phyloP scores from a whole-genome alignment of 2,329 filamentous ascomycete species.

The Phyllosticta citribraziliensis region DNA sequence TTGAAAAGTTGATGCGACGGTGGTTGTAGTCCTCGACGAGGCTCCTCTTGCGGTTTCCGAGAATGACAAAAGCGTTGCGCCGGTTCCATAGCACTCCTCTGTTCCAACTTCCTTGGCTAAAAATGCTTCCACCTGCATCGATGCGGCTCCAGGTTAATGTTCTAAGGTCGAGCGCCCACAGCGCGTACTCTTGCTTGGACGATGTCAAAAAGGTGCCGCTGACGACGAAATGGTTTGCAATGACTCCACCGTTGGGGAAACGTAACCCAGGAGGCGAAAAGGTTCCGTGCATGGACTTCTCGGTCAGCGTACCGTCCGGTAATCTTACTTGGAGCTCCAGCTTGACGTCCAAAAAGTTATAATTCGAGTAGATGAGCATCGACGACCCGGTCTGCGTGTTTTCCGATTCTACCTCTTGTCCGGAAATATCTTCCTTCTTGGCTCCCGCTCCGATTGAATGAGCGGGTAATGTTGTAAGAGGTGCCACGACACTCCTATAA shows the following conservation, averaged over 20 bases:
- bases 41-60: slow-evolving; percentile 87
- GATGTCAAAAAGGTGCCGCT: slow-evolving; percentile 96
- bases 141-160: slow-evolving; percentile 91
- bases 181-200: slow-evolving; percentile 93
- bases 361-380: slow-evolving; percentile 98
- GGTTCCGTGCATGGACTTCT: slow-evolving; percentile 78
- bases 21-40: slow-evolving; percentile 98
- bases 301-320: slow-evolving; percentile 71
- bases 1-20: slow-evolving; percentile 91
- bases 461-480: slow-evolving; percentile 58
- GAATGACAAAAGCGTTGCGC: slow-evolving; percentile 87
- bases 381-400: slow-evolving; percentile 36
- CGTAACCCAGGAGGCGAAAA: slow-evolving; percentile 86
- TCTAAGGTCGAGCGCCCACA: slow-evolving; percentile 87
- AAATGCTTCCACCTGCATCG: slow-evolving; percentile 83
- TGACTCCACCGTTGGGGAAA: slow-evolving; percentile 91
- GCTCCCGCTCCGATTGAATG: slow-evolving; percentile 55
- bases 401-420: slow-evolving; percentile 26
- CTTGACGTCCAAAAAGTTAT: slow-evolving; percentile 97
- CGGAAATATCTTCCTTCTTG: slow-evolving; percentile 18
- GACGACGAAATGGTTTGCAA: slow-evolving; percentile 93
- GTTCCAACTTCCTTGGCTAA: slow-evolving; percentile 97
- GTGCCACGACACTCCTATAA: slow-evolving; percentile 89
- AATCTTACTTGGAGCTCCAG: slow-evolving; percentile 83
- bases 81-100: slow-evolving; percentile 87